Percentiles rank a stretch among this genome's conserved stretches.
Evolutionary conservation across 1,284 basidiomycete species (phyloP).

Genomic region (Farysia itapuensis): DNA sequence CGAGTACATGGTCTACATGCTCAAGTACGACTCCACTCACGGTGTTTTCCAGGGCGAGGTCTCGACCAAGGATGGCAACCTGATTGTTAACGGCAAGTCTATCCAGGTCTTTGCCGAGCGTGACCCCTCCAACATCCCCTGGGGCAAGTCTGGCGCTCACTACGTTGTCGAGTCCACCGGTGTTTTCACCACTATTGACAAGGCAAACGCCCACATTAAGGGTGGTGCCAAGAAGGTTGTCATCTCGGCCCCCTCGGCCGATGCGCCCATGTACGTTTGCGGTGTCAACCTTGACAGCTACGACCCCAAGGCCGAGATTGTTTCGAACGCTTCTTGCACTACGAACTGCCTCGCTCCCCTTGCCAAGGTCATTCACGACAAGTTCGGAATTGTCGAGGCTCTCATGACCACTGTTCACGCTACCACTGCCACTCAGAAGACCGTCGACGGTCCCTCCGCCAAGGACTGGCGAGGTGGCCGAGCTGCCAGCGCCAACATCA

Average conservation of each 20-base stretch:
- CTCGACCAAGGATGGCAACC: conserved; percentile 82
- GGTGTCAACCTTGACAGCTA: conserved; percentile 97
- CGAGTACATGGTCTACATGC: conserved; percentile 76
- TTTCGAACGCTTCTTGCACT: conserved; percentile 99
- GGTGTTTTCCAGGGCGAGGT: conserved; percentile 89
- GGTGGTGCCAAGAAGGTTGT: conserved; percentile 99
- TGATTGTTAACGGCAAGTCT: conserved; percentile 78
- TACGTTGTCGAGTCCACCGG: conserved; percentile 98
- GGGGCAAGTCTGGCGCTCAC: conserved; percentile 78
- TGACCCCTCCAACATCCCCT: conserved; percentile 84
- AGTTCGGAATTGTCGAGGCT: conserved; percentile 62
- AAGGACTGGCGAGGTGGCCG: conserved; percentile 81
- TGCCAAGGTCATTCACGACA: conserved; percentile 97
- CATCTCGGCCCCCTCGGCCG: conserved; percentile 97
- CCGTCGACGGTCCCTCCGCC: conserved; percentile 75
- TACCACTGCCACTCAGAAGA: conserved; percentile 89
- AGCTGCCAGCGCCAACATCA: conserved; percentile 96
- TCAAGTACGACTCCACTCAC: conserved; percentile 99
- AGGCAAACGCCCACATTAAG: conserved; percentile 91
- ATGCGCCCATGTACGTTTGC: conserved; percentile 82
- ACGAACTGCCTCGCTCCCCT: conserved; percentile 95
- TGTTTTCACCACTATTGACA: conserved; percentile 93
- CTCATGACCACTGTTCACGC: conserved; percentile 98
- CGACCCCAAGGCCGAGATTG: conserved; percentile 82
- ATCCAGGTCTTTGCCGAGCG: conserved; percentile 80